Conservation (phyloP, 495 filamentous ascomycete species). For the Parathielavia hyrcaniae region DNA sequence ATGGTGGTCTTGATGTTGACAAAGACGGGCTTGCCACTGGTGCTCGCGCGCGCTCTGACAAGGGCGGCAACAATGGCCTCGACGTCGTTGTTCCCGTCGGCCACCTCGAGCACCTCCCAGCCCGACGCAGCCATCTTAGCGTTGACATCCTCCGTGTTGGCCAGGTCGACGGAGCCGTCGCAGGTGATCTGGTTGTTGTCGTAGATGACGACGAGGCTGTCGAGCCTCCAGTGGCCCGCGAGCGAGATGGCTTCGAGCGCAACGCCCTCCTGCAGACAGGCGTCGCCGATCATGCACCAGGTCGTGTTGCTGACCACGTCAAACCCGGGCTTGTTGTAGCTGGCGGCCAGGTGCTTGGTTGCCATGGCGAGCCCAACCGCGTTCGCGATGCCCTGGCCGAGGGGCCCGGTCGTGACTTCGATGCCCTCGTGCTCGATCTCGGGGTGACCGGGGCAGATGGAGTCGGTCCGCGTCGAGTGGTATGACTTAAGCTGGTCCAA, state of each 20-base stretch:
- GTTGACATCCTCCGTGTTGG: constrained; percentile 54
- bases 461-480: constrained; percentile 47
- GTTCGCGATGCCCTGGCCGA: constrained; percentile 56
- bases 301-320: constrained; percentile 46
- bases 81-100: constrained; percentile 50
- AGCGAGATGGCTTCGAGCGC: constrained; percentile 51
- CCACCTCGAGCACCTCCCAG: constrained; percentile 52
- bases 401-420: constrained; percentile 57
- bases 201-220: constrained; percentile 52
- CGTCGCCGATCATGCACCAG: constrained; percentile 56
- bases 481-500: constrained; percentile 57
- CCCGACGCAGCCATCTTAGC: constrained; percentile 53
- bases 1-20: constrained; percentile 56
- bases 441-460: constrained; percentile 53
- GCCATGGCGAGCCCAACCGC: constrained; percentile 57
- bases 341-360: constrained; percentile 49
- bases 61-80: constrained; percentile 47
- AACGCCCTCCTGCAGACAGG: constrained; percentile 56
- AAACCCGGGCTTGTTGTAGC: constrained; percentile 48
- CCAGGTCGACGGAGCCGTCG: constrained; percentile 52
- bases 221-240: constrained; percentile 50
- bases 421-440: constrained; percentile 57
- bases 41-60: constrained; percentile 35
- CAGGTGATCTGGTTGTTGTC: constrained; percentile 58
- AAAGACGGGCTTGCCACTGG: constrained; percentile 49